Percentiles rank a stretch among this genome's conserved stretches.
phyloP scores from a whole-genome alignment of 495 filamentous ascomycete species.

The Podospora conica region DNA sequence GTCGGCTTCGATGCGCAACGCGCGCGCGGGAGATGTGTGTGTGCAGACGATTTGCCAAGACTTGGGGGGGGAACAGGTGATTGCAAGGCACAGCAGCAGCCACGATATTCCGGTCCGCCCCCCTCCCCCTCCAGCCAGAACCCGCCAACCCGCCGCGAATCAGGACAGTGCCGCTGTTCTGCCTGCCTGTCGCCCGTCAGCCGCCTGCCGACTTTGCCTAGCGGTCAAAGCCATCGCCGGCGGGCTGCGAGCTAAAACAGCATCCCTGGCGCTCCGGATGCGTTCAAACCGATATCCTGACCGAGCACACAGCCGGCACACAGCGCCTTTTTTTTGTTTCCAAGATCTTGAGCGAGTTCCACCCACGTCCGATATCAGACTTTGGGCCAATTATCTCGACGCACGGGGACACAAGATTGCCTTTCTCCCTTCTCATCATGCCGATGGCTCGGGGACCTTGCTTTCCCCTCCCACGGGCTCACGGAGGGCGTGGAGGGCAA shows the following conservation, averaged over 20 bases:
- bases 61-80: too few relatives aligned
- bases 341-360: constrained; percentile 3
- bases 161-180: background rate
- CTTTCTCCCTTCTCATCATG: background rate
- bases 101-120: background rate
- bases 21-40: too few relatives aligned
- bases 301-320: constrained; percentile 1
- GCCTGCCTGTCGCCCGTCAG: background rate
- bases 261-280: constrained; percentile 5
- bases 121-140: too few relatives aligned
- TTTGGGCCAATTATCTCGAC: background rate
- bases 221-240: background rate
- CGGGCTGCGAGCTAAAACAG: constrained; percentile 4
- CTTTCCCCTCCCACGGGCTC: background rate
- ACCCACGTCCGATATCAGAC: background rate
- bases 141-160: background rate
- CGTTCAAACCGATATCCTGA: constrained; percentile 6
- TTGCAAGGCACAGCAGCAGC: too few relatives aligned
- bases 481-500: too few relatives aligned
- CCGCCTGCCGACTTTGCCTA: background rate
- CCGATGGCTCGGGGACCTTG: background rate
- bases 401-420: background rate
- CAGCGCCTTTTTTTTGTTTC: constrained; percentile 1
- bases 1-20: too few relatives aligned
- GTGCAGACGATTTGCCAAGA: too few relatives aligned